phyloP scores from a whole-genome alignment of 192 early-diverging fungal species.

The Dissophora ornata region DNA sequence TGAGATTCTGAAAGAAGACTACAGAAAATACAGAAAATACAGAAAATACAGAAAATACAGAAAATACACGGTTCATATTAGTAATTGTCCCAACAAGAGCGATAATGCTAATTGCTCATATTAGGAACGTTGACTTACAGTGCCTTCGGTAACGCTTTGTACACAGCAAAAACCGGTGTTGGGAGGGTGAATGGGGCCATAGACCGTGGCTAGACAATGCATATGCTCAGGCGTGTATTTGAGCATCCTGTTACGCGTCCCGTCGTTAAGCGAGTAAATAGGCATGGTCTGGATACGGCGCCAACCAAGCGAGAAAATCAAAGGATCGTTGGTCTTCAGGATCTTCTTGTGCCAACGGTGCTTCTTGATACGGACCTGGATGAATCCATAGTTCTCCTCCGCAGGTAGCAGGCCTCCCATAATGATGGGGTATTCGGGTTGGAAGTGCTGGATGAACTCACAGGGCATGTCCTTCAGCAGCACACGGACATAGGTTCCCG shows the following conservation, averaged over 20 bases:
- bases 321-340: slow-evolving; percentile 97
- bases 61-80: not conserved
- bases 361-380: slow-evolving; percentile 96
- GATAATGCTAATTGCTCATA: no score
- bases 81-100: slow-evolving; percentile 21
- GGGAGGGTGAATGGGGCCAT: slow-evolving; percentile 94
- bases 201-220: slow-evolving; percentile 98
- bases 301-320: slow-evolving; percentile 98
- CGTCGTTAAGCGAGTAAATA: slow-evolving; percentile 92
- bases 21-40: not conserved
- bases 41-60: not conserved
- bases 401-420: slow-evolving; percentile 89
- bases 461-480: slow-evolving; percentile 90
- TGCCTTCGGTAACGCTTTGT: slow-evolving; percentile 74
- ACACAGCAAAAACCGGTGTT: slow-evolving; percentile 97
- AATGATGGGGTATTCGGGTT: slow-evolving; percentile 91
- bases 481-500: slow-evolving; percentile 94
- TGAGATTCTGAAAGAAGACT: slow-evolving; percentile 88
- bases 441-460: slow-evolving; percentile 94
- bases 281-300: slow-evolving; percentile 97
- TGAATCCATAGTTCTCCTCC: slow-evolving; percentile 95
- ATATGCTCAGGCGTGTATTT: slow-evolving; percentile 99
- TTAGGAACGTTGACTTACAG: no score
- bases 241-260: slow-evolving; percentile 95
- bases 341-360: slow-evolving; percentile 97